A percentile compares a stretch with the other conserved stretches of the same genome.
Evolutionary conservation across 2,329 filamentous ascomycete genomes (phyloP).

Genomic region (Reticulascus tulasneorum): DNA sequence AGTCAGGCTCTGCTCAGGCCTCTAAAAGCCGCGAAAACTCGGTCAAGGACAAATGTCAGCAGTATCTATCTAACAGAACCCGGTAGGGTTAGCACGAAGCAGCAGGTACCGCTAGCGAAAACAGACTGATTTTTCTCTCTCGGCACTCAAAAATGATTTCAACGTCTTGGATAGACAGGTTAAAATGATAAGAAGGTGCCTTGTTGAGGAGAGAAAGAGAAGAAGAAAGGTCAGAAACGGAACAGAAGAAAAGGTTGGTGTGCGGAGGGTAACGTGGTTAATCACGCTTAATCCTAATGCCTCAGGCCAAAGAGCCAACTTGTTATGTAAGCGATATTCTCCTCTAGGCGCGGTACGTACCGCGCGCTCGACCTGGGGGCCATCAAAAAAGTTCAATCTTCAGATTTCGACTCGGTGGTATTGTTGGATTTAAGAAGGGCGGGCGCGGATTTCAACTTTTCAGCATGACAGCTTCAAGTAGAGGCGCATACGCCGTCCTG

Average conservation of each 20-base stretch:
- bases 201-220: conserved; percentile 37
- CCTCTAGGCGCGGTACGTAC: conserved; percentile 24
- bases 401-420: conserved; percentile 10
- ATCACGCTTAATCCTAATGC: not conserved
- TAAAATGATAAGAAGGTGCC: conserved; percentile 97
- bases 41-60: conserved; percentile 80
- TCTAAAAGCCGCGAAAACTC: too few relatives aligned
- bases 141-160: conserved; percentile 91
- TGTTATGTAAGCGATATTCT: conserved; percentile 15
- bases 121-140: conserved; percentile 81
- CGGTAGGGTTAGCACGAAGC: conserved; percentile 56
- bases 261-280: conserved; percentile 4
- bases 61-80: conserved; percentile 96
- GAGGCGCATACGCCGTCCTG: conserved; percentile 48
- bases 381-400: conserved; percentile 24
- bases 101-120: conserved; percentile 98
- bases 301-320: not conserved
- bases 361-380: conserved; percentile 5
- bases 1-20: too few relatives aligned
- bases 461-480: conserved; percentile 54
- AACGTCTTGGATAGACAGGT: conserved; percentile 68
- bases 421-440: conserved; percentile 7
- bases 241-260: conserved; percentile 13
- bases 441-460: conserved; percentile 4
- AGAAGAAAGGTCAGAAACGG: conserved; percentile 22